Evolutionary conservation across 2,329 filamentous ascomycete species (phyloP).

Genomic region (Rhinocladiella similis): DNA sequence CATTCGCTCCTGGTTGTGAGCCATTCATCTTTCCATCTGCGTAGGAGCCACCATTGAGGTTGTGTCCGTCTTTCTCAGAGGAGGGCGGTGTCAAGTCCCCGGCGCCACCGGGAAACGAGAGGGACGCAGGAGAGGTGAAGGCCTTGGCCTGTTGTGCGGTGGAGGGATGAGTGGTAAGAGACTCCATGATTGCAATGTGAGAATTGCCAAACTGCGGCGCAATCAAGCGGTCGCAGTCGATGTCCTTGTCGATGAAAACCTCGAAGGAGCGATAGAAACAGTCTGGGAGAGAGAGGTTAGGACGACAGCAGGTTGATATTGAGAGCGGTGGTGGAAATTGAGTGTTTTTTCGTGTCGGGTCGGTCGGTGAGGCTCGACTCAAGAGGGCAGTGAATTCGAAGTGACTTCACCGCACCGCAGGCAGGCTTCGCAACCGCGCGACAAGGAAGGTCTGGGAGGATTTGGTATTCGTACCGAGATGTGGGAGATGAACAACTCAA

Average conservation of each 20-base stretch:
- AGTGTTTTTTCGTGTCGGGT: conserved; percentile 2
- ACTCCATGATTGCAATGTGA: conserved; percentile 64
- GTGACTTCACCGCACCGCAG: conserved; percentile 11
- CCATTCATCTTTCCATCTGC: conserved; percentile 52
- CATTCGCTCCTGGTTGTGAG: conserved; percentile 65
- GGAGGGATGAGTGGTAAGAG: conserved; percentile 85
- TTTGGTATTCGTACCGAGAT: conserved; percentile 51
- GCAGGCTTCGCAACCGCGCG: conserved; percentile 15
- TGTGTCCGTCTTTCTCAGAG: conserved; percentile 65
- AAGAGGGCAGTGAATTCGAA: conserved; percentile 14
- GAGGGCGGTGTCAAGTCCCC: conserved; percentile 80
- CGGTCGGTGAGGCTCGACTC: conserved; percentile 13
- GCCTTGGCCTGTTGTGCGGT: conserved; percentile 92
- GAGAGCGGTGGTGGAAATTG: conserved; percentile 11
- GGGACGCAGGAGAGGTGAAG: conserved; percentile 87
- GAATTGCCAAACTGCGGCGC: conserved; percentile 38
- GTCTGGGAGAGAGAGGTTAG: conserved; percentile 28
- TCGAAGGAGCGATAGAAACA: conserved; percentile 29
- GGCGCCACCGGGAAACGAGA: conserved; percentile 85
- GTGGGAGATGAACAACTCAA: conserved; percentile 96
- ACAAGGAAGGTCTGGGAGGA: conserved; percentile 18
- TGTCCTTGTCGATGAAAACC: conserved; percentile 22
- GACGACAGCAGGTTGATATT: conserved; percentile 3
- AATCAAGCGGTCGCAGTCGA: conserved; percentile 30
- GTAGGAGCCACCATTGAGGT: conserved; percentile 45